Evolutionary conservation across 2,329 filamentous ascomycete species (phyloP).

Genomic region (Verticillium nonalfalfae): DNA sequence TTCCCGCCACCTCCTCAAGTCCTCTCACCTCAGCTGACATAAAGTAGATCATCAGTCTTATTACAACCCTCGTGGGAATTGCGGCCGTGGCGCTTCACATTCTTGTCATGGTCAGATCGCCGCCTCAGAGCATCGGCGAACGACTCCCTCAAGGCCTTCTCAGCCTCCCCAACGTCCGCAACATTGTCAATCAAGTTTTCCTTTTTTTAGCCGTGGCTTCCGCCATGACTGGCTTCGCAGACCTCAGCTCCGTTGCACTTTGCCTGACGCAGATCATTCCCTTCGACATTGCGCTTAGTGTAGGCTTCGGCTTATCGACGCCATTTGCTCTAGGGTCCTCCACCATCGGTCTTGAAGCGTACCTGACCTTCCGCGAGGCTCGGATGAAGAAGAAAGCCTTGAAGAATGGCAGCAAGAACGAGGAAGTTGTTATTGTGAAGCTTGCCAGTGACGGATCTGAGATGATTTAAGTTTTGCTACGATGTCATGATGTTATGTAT

Average conservation of each 20-base stretch:
- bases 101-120: slow-evolving; percentile 12
- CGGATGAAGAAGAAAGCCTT: slow-evolving; percentile 4
- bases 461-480: neutral
- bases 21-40: neutral
- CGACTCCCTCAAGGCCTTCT: neutral
- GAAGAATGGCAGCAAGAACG: neutral
- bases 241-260: slow-evolving; percentile 18
- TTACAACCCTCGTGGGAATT: slow-evolving; percentile 18
- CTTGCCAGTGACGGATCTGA: neutral
- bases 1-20: neutral
- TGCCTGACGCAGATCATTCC: slow-evolving; percentile 19
- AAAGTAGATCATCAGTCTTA: slow-evolving; percentile 19
- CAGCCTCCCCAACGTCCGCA: slow-evolving; percentile 9
- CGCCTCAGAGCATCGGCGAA: neutral
- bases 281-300: slow-evolving; percentile 16
- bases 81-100: slow-evolving; percentile 16
- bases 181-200: slow-evolving; percentile 18
- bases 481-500: neutral
- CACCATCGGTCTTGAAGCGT: slow-evolving; percentile 14
- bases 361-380: slow-evolving; percentile 6
- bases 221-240: slow-evolving; percentile 19
- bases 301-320: slow-evolving; percentile 17
- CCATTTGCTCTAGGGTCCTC: slow-evolving; percentile 16
- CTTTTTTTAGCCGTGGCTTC: slow-evolving; percentile 15
- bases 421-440: neutral